Evolutionary conservation across 768 basidiomycete genomes (phyloP), one percentile per base, ranked within the genome.

Genomic region (Termitomyces sp.): DNA sequence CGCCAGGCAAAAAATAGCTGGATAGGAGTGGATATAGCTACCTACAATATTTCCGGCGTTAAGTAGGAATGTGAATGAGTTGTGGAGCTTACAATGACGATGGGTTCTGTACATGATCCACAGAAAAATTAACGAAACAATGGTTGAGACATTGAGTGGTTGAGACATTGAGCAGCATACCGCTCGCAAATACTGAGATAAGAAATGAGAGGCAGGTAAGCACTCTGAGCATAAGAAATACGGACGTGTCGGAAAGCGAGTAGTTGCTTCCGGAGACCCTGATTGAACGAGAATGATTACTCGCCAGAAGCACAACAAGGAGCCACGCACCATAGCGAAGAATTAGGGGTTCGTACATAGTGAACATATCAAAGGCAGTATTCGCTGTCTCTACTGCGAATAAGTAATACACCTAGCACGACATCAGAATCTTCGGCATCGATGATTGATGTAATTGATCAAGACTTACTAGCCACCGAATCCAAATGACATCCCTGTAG

Each of bases 241-340:
- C 70, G 54, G 53, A 75, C 71, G 63, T 12, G 63, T 63, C 4
- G 73, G 71, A 40, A 71, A 69, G 29, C 35, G 54, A 25, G 43
- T 57, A 8, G 57, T 63, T 9, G 49, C 63, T 11, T 57, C 62
- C 5, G 60, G 42, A 29, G 47, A 62, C 10, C 56, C 59, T 63
- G 38, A 32, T 27, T 3, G 6, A 45, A 17, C 3, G 25, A 31
- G 11, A 8, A 19, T 10, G 21, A 0, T 27, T 34, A 43, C 19
- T 55, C 37, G 56, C 12, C 38, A n/a, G 29, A 41, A 23, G 27
- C 37, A 10, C n/a, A 32, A 8, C 12, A 43, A 17, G 16, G 29
- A 12, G 35, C n/a, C 5, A 38, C 31, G 21, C 31, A 66, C 67
- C 67, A 46, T 64, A 66, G 11, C 53, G 37, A 7, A 60, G 17